Evolutionary conservation across 257 asterid species (phyloP).

Genomic region (Jasminum sambac): DNA sequence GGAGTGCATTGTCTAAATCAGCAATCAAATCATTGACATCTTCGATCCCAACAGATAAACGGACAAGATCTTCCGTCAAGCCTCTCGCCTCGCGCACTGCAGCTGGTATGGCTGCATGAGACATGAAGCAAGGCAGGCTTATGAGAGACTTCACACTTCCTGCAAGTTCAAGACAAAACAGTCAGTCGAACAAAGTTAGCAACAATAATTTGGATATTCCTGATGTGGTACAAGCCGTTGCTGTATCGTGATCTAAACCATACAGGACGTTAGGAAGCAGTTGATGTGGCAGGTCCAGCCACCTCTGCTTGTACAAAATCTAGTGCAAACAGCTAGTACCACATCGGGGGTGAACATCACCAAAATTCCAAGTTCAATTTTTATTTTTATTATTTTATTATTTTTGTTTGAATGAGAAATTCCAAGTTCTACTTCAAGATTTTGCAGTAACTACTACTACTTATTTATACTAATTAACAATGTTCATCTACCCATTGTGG

Average conservation of each 20-base stretch:
- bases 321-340: too few species aligned
- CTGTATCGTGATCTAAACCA: too few species aligned
- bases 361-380: too few species aligned
- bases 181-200: not conserved
- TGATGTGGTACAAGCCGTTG: too few species aligned
- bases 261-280: too few species aligned
- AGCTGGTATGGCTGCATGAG: constrained; percentile 74
- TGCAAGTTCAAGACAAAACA: constrained; percentile 18
- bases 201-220: not conserved
- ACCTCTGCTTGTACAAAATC: too few species aligned
- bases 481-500: too few species aligned
- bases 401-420: not conserved
- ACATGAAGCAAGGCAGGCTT: constrained; percentile 85
- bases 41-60: constrained; percentile 80
- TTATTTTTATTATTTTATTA: too few species aligned
- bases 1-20: constrained; percentile 68
- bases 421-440: not conserved
- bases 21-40: constrained; percentile 76
- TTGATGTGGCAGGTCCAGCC: too few species aligned
- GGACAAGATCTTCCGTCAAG: constrained; percentile 71
- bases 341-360: too few species aligned
- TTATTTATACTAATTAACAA: too few species aligned
- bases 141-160: constrained; percentile 82
- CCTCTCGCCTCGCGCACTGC: constrained; percentile 71
- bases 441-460: not conserved